These are phyloP conservation scores for Apiotrichum akiyoshidainum DNA, from an alignment of 1,284 basidiomycete species.

Conservation along the genomic window DNA sequence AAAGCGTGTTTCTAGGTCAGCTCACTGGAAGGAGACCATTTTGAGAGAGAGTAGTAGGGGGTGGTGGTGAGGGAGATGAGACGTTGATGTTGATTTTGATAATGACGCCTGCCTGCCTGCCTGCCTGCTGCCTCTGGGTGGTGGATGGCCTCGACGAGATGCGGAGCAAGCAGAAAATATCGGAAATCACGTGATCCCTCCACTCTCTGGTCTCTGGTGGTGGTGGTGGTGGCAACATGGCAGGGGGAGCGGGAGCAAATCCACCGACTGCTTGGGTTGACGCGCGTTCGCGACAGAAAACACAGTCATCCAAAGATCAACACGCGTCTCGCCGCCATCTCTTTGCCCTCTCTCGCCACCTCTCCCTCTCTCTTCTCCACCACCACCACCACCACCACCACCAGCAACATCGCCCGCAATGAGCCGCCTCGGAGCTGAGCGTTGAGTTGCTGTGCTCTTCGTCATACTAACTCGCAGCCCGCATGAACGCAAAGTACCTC, in stretches of 20 bases:
- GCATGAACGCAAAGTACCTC: constrained; percentile 42
- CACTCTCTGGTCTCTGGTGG: too few species aligned
- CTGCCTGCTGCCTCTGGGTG: too few species aligned
- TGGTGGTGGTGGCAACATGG: too few species aligned
- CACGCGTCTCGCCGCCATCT: not conserved
- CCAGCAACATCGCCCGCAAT: constrained; percentile 24
- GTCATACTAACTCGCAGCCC: constrained; percentile 25
- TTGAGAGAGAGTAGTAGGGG: constrained; percentile 6
- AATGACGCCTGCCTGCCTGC: too few species aligned
- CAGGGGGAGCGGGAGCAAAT: too few species aligned
- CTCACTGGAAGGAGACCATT: constrained; percentile 64
- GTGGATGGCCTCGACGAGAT: too few species aligned
- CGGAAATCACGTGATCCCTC: too few species aligned
- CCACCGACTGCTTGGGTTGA: too few species aligned
- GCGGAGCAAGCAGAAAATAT: too few species aligned
- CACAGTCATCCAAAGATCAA: too few species aligned
- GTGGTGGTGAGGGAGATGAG: not conserved
- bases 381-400: not conserved
- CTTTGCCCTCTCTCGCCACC: not conserved
- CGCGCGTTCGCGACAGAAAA: too few species aligned
- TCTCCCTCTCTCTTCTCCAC: not conserved
- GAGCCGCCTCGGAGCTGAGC: constrained; percentile 43
- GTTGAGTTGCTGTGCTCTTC: constrained; percentile 24
- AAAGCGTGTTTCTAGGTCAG: constrained; percentile 1
- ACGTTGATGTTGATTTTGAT: too few species aligned